Conservation (phyloP, 225 moss, liverwort and hornwort species). For the Physcomitrellopsis africana region DNA sequence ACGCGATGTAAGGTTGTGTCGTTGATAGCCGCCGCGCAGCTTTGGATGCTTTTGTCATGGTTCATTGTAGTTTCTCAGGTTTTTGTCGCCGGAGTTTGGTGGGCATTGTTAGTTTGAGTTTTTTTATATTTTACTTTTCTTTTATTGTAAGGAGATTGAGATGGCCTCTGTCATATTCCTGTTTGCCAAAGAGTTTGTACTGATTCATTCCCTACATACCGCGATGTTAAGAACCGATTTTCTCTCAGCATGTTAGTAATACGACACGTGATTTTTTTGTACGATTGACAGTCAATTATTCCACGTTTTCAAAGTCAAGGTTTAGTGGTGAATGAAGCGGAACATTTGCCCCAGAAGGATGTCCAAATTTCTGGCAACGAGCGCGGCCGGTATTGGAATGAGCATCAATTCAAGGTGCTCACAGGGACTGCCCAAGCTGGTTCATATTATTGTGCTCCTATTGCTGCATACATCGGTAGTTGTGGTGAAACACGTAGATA, state of each 20-base stretch:
- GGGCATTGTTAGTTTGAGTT: too few relatives aligned
- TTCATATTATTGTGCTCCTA: slow-evolving; percentile 67
- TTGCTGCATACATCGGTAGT: slow-evolving; percentile 91
- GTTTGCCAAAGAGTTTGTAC: not conserved
- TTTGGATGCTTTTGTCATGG: too few relatives aligned
- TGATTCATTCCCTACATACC: not conserved
- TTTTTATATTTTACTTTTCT: too few relatives aligned
- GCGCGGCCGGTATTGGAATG: slow-evolving; percentile 82
- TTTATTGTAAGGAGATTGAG: not conserved
- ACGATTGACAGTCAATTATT: slow-evolving; percentile 69
- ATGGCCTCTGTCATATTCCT: not conserved
- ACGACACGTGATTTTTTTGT: not conserved
- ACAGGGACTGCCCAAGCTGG: slow-evolving; percentile 56
- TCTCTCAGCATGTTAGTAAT: slow-evolving; percentile 14
- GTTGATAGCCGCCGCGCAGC: too few relatives aligned
- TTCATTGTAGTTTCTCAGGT: too few relatives aligned
- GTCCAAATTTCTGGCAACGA: slow-evolving; percentile 75
- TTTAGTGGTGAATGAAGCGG: slow-evolving; percentile 60
- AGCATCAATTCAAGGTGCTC: slow-evolving; percentile 51
- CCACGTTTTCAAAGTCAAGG: slow-evolving; percentile 81
- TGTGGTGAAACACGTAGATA: slow-evolving; percentile 78
- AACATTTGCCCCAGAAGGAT: slow-evolving; percentile 67
- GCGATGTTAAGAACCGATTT: slow-evolving; percentile 1
- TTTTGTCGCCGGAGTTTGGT: too few relatives aligned
- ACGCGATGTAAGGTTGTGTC: too few relatives aligned